phyloP scores from a whole-genome alignment of 345 rosid species.

The Cardamine chenopodiifolia region DNA sequence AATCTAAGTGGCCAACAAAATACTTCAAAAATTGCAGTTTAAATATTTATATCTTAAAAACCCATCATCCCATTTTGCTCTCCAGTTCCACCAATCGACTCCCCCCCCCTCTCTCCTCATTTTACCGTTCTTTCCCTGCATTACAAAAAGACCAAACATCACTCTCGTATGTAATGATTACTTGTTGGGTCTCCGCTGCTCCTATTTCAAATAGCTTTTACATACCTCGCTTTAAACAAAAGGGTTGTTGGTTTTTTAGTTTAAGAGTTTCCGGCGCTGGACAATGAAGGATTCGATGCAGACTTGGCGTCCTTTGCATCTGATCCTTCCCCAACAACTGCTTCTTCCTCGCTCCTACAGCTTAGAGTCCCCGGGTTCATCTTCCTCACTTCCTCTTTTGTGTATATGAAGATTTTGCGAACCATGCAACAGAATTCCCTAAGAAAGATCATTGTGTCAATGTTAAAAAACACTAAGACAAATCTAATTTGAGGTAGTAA shows the following conservation, averaged over 20 bases:
- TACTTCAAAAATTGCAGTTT: conserved; percentile 44
- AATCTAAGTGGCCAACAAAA: conserved; percentile 33
- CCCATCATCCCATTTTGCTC: conserved; percentile 15
- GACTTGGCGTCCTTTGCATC: conserved; percentile 52
- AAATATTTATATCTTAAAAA: conserved; percentile 23
- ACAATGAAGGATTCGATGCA: conserved; percentile 38
- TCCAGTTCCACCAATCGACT: conserved; percentile 28
- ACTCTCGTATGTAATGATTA: background rate
- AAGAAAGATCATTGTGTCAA: conserved; percentile 5
- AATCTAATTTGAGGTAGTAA: background rate
- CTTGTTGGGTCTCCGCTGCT: background rate
- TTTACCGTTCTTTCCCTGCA: background rate
- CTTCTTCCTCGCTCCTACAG: conserved; percentile 51
- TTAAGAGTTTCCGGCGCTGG: conserved; percentile 45
- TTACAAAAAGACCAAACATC: conserved; percentile 3
- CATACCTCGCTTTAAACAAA: conserved; percentile 30
- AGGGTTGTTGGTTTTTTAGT: background rate
- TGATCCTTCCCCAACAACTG: conserved; percentile 39
- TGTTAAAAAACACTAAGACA: background rate
- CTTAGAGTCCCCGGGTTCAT: conserved; percentile 62
- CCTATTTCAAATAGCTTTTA: background rate
- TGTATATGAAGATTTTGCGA: conserved; percentile 63
- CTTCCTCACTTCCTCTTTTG: conserved; percentile 79
- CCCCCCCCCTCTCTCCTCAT: background rate
- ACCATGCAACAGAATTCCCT: conserved; percentile 89